phyloP scores from a whole-genome alignment of 148 eudicot genomes.

The Tetragonia tetragonoides region DNA sequence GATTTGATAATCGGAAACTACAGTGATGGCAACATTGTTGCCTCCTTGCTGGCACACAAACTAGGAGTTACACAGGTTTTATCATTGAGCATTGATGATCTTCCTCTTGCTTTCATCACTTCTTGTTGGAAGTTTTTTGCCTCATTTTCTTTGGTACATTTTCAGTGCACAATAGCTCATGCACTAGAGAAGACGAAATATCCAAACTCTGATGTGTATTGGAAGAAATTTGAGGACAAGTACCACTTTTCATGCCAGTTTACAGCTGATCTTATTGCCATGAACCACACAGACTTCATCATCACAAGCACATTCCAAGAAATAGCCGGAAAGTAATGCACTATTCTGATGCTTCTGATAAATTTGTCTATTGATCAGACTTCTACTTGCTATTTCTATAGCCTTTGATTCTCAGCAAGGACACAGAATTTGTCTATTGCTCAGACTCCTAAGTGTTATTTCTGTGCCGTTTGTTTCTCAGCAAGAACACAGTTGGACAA shows the following conservation, averaged over 20 bases:
- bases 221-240: slow-evolving; percentile 35
- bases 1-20: slow-evolving; percentile 78
- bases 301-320: slow-evolving; percentile 43
- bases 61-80: slow-evolving; percentile 67
- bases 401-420: slow-evolving; percentile 13
- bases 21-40: slow-evolving; percentile 79
- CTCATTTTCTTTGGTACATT: not conserved
- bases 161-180: slow-evolving; percentile 38
- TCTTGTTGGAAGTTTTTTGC: not conserved
- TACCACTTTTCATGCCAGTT: slow-evolving; percentile 41
- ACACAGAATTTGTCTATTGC: slow-evolving; percentile 1
- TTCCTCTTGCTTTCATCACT: not conserved
- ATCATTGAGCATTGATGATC: not conserved
- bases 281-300: slow-evolving; percentile 40
- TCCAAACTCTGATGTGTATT: slow-evolving; percentile 32
- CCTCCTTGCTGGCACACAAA: slow-evolving; percentile 56
- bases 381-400: not conserved
- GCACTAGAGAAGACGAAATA: slow-evolving; percentile 43
- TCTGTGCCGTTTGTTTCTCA: not conserved
- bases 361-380: not conserved
- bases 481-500: slow-evolving; percentile 37
- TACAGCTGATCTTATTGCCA: slow-evolving; percentile 39
- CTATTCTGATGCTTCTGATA: not conserved
- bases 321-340: slow-evolving; percentile 35
- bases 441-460: not conserved